Evolutionary conservation across 2,329 filamentous ascomycete genomes (phyloP), one percentile per base, ranked within the genome.

Genomic region (Ophiosphaerella herpotricha): DNA sequence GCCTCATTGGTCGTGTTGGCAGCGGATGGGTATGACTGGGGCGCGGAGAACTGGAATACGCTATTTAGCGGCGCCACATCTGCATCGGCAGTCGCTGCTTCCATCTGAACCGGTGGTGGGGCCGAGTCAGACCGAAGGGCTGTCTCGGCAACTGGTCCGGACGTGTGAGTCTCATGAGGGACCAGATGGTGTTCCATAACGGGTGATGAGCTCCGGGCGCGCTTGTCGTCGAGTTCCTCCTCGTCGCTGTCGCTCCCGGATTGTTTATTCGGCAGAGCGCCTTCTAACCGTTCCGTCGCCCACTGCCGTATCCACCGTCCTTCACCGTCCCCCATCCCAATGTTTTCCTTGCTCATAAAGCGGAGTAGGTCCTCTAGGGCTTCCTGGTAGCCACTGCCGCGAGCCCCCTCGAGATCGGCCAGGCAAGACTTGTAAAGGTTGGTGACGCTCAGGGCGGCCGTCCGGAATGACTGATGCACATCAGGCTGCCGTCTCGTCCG

Each of bases 381-480:
- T 68, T 97, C 92, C 72, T 97, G 92, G 64, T 97, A 97, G 23
- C 94, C 94, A 34, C 92, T 87, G 43, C 84, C 77, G 42, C 90
- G 85, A 39, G 91, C 86, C 64, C 87, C 86, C 42, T 87, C 81
- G 70, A 94, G 87, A 41, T 90, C 89, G 29, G 85, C 81, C 11
- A 90, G 88, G 3, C 93, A 93, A 34, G 87, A 92, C 75, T 96
- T 97, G 78, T 97, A 97, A 12, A 99, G 85, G 67, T 95, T 96
- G 40, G 94, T 97, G 47, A 97, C 92, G 5, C 91, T 96, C 31
- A 97, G 81, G 16, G 94, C 94, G 31, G 94, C 94, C 13, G 89
- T 86, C 74, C 91, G 94, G 81, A 99, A 99, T 50, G 90, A 87
- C 63, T 93, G 87, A 50, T 97, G 85, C 40, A 97, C 85, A 68